Percentiles rank a stretch among this genome's conserved stretches.
phyloP scores from a whole-genome alignment of 192 early-diverging fungal species.

The Phlyctochytrium arcticum region DNA sequence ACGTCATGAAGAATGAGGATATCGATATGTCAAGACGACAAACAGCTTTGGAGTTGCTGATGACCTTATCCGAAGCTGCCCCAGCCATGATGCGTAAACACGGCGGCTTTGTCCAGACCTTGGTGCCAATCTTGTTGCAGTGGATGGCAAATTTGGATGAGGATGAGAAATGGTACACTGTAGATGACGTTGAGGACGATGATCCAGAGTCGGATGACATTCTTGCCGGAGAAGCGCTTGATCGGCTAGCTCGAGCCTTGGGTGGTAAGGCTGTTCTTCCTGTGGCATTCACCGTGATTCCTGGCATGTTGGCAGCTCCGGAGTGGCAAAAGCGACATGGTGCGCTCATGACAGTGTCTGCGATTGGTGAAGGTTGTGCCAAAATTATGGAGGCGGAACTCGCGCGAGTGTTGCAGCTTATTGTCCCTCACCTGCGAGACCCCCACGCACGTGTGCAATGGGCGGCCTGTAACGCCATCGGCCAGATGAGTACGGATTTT shows the following conservation, averaged over 20 bases:
- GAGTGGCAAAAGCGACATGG: constrained; percentile 92
- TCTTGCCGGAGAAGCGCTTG: constrained; percentile 93
- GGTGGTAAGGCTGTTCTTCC: constrained; percentile 85
- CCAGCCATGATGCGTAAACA: constrained; percentile 91
- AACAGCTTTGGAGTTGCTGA: constrained; percentile 84
- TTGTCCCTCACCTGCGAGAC: constrained; percentile 79
- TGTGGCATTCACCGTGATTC: constrained; percentile 82
- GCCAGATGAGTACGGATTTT: constrained; percentile 98
- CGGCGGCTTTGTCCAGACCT: constrained; percentile 65
- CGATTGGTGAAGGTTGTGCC: constrained; percentile 95
- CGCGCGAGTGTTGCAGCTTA: constrained; percentile 71
- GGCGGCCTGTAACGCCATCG: constrained; percentile 93
- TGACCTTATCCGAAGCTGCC: constrained; percentile 85
- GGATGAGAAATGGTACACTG: constrained; percentile 82
- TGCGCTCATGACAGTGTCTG: constrained; percentile 88
- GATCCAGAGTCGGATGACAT: constrained; percentile 87
- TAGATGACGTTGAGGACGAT: constrained; percentile 83
- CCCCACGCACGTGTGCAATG: constrained; percentile 93
- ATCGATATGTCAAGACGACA: constrained; percentile 83
- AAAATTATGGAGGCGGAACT: constrained; percentile 92
- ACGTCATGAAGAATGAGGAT: constrained; percentile 73
- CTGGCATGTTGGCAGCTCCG: constrained; percentile 74
- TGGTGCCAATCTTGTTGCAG: constrained; percentile 86
- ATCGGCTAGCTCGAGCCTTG: constrained; percentile 79
- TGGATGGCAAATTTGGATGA: constrained; percentile 97